Evolutionary conservation across 1,139 yeast genomes (phyloP).

Genomic region (Nematodospora anomalae): DNA sequence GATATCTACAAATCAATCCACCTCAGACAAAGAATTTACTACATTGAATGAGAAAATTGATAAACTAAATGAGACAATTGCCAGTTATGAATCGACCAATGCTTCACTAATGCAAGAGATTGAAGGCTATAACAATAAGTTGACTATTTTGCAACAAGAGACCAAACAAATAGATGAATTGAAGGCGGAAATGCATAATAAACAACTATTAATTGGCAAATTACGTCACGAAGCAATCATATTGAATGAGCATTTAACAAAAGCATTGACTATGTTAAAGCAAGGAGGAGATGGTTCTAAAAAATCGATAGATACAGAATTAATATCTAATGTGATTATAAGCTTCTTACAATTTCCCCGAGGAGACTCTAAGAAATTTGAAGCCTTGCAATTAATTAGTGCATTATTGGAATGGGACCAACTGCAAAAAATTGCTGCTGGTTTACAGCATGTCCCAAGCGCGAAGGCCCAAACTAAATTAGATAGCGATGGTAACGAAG

Average conservation of each 20-base stretch:
- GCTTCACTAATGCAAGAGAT: slow-evolving; percentile 11
- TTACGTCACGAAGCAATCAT: slow-evolving; percentile 95
- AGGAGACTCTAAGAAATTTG: slow-evolving; percentile 92
- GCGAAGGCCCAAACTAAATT: slow-evolving; percentile 17
- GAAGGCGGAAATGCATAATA: slow-evolving; percentile 54
- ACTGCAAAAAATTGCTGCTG: slow-evolving; percentile 77
- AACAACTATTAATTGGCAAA: slow-evolving; percentile 81
- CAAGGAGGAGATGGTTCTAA: slow-evolving; percentile 66
- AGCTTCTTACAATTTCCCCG: slow-evolving; percentile 87
- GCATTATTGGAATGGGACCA: slow-evolving; percentile 89
- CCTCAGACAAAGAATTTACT: slow-evolving; percentile 9
- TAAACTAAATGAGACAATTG: slow-evolving; percentile 7
- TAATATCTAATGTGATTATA: slow-evolving; percentile 80
- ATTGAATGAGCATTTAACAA: slow-evolving; percentile 88
- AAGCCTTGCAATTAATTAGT: slow-evolving; percentile 80
- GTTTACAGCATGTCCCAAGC: slow-evolving; percentile 53
- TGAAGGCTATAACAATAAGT: slow-evolving; percentile 6
- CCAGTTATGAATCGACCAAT: slow-evolving; percentile 7
- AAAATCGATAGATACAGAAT: slow-evolving; percentile 81
- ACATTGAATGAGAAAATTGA: slow-evolving; percentile 20
- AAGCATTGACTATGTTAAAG: slow-evolving; percentile 76
- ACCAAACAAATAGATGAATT: slow-evolving; percentile 20
- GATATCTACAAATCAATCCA: slow-evolving; percentile 11
- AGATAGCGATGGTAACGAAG: slow-evolving; percentile 18
- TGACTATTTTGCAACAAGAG: slow-evolving; percentile 10